These are phyloP conservation scores for Centrapalus pauciflorus DNA, from an alignment of 129 eudicot species.

Conservation along the genomic window DNA sequence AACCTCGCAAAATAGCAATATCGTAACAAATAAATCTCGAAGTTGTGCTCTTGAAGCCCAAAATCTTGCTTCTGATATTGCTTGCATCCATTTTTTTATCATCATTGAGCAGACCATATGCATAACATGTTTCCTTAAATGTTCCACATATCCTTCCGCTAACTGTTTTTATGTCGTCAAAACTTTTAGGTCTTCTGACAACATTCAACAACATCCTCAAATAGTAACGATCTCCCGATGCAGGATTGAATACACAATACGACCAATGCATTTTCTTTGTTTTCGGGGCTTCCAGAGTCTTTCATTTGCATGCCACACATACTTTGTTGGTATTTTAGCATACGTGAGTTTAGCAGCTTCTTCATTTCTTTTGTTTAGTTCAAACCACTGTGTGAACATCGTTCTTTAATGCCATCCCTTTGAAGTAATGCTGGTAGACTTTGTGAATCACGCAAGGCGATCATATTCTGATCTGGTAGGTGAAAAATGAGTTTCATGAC, in stretches of 20 bases:
- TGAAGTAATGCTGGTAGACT: not conserved
- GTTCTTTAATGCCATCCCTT: too few species aligned
- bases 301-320: not conserved
- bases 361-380: not conserved
- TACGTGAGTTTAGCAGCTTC: not conserved
- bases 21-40: not conserved
- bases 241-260: too few species aligned
- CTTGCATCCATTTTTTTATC: not conserved
- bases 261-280: not conserved
- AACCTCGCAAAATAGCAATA: not conserved
- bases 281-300: not conserved
- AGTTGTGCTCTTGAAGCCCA: not conserved
- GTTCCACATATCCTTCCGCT: not conserved
- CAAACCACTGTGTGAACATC: too few species aligned
- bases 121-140: too few species aligned
- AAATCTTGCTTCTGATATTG: not conserved
- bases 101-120: too few species aligned
- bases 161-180: not conserved
- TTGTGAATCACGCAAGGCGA: not conserved
- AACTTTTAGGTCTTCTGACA: not conserved
- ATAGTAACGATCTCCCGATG: not conserved
- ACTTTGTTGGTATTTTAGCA: not conserved
- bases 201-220: not conserved
- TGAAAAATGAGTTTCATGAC: conserved; percentile 9
- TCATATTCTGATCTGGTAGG: conserved; percentile 1